These are phyloP conservation scores for Echria macrotheca DNA, from an alignment of 495 filamentous ascomycete genomes.

Conservation along the genomic window DNA sequence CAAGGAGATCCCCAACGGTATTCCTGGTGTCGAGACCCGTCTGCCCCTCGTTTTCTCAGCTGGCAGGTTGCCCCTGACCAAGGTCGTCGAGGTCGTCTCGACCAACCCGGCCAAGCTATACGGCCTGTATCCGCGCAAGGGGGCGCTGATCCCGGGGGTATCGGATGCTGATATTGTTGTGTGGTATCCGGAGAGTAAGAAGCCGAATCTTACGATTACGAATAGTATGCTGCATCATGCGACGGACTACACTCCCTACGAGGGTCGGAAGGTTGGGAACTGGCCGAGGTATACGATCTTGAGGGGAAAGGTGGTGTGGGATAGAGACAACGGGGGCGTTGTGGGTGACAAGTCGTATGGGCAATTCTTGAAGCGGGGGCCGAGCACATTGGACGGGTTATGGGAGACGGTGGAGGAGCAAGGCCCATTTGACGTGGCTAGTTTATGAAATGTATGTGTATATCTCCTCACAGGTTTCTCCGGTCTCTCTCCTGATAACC, in stretches of 20 bases:
- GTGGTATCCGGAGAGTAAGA: conserved; percentile 44
- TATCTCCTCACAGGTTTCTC: too few relatives aligned
- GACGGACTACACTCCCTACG: conserved; percentile 58
- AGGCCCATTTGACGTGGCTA: conserved; percentile 49
- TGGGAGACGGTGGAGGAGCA: conserved; percentile 52
- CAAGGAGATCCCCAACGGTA: conserved; percentile 53
- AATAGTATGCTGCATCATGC: conserved; percentile 54
- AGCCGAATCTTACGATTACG: conserved; percentile 37
- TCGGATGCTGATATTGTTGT: conserved; percentile 50
- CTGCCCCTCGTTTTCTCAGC: conserved; percentile 42
- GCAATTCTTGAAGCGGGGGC: conserved; percentile 47
- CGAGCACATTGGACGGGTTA: conserved; percentile 33
- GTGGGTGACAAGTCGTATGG: conserved; percentile 47
- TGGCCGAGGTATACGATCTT: conserved; percentile 60
- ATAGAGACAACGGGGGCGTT: conserved; percentile 45
- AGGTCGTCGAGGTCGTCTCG: conserved; percentile 54
- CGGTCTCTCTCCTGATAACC: too few relatives aligned
- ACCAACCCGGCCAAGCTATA: conserved; percentile 59
- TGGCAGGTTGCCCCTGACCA: conserved; percentile 45
- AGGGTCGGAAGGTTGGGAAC: conserved; percentile 48
- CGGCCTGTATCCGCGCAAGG: conserved; percentile 52
- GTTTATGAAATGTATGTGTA: too few relatives aligned
- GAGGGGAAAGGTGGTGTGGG: conserved; percentile 54
- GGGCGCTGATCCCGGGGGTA: conserved; percentile 48
- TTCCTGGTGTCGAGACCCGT: conserved; percentile 58